Percentiles rank a stretch among this genome's conserved stretches.
Evolutionary conservation across 768 basidiomycete species (phyloP).

Genomic region (Pholiota microspora): DNA sequence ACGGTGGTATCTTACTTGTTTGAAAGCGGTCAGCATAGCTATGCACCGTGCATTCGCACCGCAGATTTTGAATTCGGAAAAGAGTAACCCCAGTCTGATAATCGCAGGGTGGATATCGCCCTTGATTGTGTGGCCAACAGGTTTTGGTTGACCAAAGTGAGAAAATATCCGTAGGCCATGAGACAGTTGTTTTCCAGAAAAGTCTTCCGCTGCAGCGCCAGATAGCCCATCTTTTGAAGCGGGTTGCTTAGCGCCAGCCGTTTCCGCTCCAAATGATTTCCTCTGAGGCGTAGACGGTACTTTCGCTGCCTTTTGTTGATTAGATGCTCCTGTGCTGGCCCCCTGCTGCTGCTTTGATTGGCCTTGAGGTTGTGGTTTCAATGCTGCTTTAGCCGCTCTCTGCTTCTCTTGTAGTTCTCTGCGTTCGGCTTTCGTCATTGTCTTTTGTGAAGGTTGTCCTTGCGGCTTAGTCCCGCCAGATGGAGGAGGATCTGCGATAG

Average conservation of each 20-base stretch:
- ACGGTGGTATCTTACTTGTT: conserved; percentile 69
- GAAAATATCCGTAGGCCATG: conserved; percentile 82
- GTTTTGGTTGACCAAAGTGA: conserved; percentile 79
- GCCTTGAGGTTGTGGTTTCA: conserved; percentile 30
- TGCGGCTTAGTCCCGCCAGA: conserved; percentile 15
- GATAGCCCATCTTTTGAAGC: conserved; percentile 26
- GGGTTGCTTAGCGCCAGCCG: conserved; percentile 21
- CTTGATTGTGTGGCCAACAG: conserved; percentile 51
- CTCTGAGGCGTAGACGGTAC: conserved; percentile 28
- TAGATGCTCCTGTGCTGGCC: conserved; percentile 16
- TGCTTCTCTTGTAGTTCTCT: conserved; percentile 79
- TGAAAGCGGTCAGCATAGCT: conserved; percentile 87
- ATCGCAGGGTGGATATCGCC: conserved; percentile 92
- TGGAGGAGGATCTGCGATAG: conserved; percentile 23
- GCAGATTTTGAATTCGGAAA: conserved; percentile 88
- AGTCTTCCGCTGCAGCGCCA: conserved; percentile 26
- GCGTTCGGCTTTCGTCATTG: conserved; percentile 79
- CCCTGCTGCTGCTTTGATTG: conserved; percentile 19
- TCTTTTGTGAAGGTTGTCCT: conserved; percentile 56
- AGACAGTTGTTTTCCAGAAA: conserved; percentile 41
- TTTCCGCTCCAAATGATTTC: conserved; percentile 29
- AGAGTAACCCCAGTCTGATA: conserved; percentile 82
- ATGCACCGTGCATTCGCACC: conserved; percentile 97
- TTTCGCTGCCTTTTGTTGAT: conserved; percentile 26
- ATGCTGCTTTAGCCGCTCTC: conserved; percentile 68